Base-by-base conservation (phyloP, 2,329 filamentous ascomycete species). In the Myriangium duriaei region DNA sequence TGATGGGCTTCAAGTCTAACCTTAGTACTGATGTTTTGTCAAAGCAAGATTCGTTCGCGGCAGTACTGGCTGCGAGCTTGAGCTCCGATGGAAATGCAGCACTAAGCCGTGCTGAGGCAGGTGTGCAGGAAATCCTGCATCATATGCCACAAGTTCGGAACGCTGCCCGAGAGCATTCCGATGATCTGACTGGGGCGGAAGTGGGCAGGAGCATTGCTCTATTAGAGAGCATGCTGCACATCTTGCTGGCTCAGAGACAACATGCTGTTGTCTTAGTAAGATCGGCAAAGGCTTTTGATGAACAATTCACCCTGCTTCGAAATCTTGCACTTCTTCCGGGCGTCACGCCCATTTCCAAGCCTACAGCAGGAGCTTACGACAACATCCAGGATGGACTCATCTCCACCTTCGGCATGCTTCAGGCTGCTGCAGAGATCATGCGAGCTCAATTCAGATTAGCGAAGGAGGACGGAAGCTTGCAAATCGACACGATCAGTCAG, bases 1-100 rank as follows among this genome's bases (percentile, higher is more conserved):
- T 79, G 41, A 96, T 98, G 88, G 91, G 91, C 3, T 74, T 98
- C 49, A 80, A 79, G 49, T 76, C 79, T 37, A 95, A 94, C 53
- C 67, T 93, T 11, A 76, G 81, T 46, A 77, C 76, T 11, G 76
- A 82, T 52, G 68, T 79, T 30, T 66, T 96, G 12, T 70, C 72
- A 28, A 74, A 75, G 37, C 91, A 98, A 57, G 68, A 72, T 17
- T 80, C 82, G 1, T 64, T 83, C 5, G 71, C 81, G 4, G 60
- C 70, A 4, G 68, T 95, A 2, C 68, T 98, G 17, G 72, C 83
- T 2, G 69, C 68, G 2, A 18, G 39, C 19, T 44, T 44, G 28
- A 34, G 3, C 34, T 11, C 39, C 50, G 37, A 43, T 53, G 11
- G 15, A 33, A 37, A 11, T 16, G 14, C 16, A 16, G 28, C 16